Base-by-base conservation (phyloP, 495 filamentous ascomycete genomes). In the Symbiotaphrina buchneri region DNA sequence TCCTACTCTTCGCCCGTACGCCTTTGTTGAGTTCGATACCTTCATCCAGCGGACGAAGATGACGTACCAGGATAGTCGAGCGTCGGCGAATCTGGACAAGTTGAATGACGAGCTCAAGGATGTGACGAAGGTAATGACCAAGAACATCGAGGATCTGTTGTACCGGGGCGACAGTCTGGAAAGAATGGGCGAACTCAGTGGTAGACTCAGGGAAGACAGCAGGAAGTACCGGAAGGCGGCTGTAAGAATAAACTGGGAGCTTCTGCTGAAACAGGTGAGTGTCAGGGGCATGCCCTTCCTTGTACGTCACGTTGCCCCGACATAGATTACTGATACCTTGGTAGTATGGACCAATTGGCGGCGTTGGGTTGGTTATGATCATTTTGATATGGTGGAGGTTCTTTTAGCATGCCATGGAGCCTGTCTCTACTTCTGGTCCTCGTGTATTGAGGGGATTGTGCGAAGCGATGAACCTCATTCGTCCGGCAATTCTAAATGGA, bases 101-200 rank as follows among this genome's bases (percentile, higher is more conserved):
- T 54, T 93, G 39, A 92, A 94, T 43, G 79, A 92, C 47, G 87
- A 99, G 59, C 65, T 99, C 26, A 71, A 82, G 43, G 87, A 95
- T 63, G 87, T 99, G 31, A 94, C 87, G 10, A 81, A 91, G 52
- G 84, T 95, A 40, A 99, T 99, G 87, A 95, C 87, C 20, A 99
- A 95, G 65, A 99, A 99, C 50, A 99, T 99, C 45, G 87, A 99
- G 57, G 87, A 99, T 49, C 52, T 99, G 46, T 51, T 99, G 35
- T 99, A 99, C 46, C 63, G 87, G 32, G 87, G 87, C 6, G 87
- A 95, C 46, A 87, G 74, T 44, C 53, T 99, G 38, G 90, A 99
- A 55, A 64, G 80, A 33, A 99, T 99, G 87, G 90, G 87, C 18
- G 87, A 95, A 54, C 67, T 95, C 53, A 87, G 77, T 29, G 69